Evolutionary conservation across 2,329 filamentous ascomycete species (phyloP), one percentile per base, ranked within the genome.

Genomic region (Microcyclospora tardicrescens): DNA sequence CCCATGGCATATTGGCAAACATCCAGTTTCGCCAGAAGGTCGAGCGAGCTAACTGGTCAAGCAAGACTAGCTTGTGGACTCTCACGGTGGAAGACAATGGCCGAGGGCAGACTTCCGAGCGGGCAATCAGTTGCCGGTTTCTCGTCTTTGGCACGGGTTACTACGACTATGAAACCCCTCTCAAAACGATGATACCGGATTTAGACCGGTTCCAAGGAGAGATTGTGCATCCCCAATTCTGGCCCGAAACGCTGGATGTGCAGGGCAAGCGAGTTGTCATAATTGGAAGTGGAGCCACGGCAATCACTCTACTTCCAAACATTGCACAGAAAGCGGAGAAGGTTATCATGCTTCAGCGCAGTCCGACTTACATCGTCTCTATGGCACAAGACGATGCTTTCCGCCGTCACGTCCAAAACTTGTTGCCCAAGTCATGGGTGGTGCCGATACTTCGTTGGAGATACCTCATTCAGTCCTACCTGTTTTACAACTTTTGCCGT

Each of bases 331-430:
- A 70, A 31, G 82, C 81, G 4, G 62, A 61, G 5, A 70, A 73
- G 11, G 76, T 86, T 19, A 89, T 82, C 1, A 84, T 89, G 74
- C 68, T 93, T 2, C 84, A 93, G 61, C 75, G 85, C 40, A 84
- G 77, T 34, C 85, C 85, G 0, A 72, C 71, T 0, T 87, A 84
- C 51, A n/a, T n/a, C n/a, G n/a, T n/a, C n/a, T n/a, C n/a, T n/a
- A n/a, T n/a, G n/a, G n/a, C n/a, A n/a, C n/a, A n/a, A n/a, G n/a
- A n/a, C n/a, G n/a, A n/a, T n/a, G n/a, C n/a, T n/a, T n/a, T n/a
- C n/a, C n/a, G n/a, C n/a, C n/a, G n/a, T n/a, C n/a, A n/a, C n/a
- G n/a, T n/a, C n/a, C n/a, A n/a, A n/a, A n/a, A n/a, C n/a, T n/a
- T n/a, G n/a, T n/a, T n/a, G n/a, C n/a, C n/a, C n/a, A n/a, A n/a